Evolutionary conservation across 2,329 filamentous ascomycete species (phyloP).

Genomic region (Fusarium pininemorale): DNA sequence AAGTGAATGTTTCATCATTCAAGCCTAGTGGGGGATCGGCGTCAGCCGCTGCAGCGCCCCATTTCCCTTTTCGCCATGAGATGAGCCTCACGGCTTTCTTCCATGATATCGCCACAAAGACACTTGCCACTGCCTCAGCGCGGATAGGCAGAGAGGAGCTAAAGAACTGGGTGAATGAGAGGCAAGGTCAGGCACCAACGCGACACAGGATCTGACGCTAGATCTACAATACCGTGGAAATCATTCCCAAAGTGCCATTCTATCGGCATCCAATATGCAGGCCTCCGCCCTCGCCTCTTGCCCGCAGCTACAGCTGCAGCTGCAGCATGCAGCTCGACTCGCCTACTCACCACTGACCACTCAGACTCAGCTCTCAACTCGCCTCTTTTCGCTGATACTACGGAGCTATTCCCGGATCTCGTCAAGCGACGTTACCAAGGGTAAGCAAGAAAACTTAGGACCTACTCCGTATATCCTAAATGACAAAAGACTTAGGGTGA

Average conservation of each 20-base stretch:
- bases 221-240: constrained; percentile 24
- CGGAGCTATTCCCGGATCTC: constrained; percentile 15
- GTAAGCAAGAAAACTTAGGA: neutral
- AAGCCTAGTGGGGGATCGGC: constrained; percentile 29
- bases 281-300: constrained; percentile 30
- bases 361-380: neutral
- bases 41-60: constrained; percentile 28
- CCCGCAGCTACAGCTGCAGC: constrained; percentile 16
- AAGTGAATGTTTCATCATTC: constrained; percentile 2
- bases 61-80: constrained; percentile 7
- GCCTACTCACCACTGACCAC: neutral
- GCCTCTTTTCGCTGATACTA: constrained; percentile 18
- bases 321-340: constrained; percentile 31
- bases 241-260: constrained; percentile 22
- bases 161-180: neutral
- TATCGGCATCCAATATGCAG: constrained; percentile 34
- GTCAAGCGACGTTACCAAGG: constrained; percentile 20
- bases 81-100: constrained; percentile 36
- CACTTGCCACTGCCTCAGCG: neutral
- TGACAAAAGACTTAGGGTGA: neutral
- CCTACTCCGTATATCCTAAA: no score
- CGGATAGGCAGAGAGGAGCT: neutral
- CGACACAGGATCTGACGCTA: constrained; percentile 1
- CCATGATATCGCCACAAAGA: constrained; percentile 28
- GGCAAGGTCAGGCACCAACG: constrained; percentile 27